Conservation (phyloP, 331 rosid genomes). For the Spiraea crenata region DNA sequence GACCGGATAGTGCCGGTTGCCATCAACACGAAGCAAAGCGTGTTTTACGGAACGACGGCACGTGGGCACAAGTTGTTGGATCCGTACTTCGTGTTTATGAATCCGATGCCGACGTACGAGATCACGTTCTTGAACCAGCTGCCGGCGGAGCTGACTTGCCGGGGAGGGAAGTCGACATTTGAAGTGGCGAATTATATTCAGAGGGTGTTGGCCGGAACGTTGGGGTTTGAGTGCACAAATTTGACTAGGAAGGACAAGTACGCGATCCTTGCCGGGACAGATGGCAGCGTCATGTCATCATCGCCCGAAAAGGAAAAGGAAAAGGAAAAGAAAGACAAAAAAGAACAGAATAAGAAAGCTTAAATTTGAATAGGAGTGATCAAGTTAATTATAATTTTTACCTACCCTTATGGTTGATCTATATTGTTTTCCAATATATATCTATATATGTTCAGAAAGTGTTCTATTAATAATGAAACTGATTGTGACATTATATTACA, state of each 20-base stretch:
- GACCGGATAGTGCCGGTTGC: conserved; percentile 93
- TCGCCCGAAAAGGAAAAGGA: conserved; percentile 47
- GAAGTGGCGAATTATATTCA: conserved; percentile 93
- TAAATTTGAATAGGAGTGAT: neutral
- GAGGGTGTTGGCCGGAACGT: conserved; percentile 73
- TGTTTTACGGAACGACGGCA: conserved; percentile 77
- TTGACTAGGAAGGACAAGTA: conserved; percentile 90
- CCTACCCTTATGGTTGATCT: neutral
- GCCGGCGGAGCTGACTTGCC: conserved; percentile 67
- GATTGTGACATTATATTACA: neutral
- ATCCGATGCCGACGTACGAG: conserved; percentile 78
- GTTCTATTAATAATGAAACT: conserved; percentile 13
- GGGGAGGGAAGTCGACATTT: conserved; percentile 65
- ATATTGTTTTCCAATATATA: neutral
- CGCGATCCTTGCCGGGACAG: conserved; percentile 80
- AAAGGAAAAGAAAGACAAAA: conserved; percentile 24
- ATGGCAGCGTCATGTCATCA: conserved; percentile 52
- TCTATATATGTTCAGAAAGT: neutral
- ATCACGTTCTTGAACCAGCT: conserved; percentile 78
- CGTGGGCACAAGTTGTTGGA: conserved; percentile 71
- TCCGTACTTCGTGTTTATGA: conserved; percentile 92
- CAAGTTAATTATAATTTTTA: conserved; percentile 1
- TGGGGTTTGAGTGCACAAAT: conserved; percentile 88
- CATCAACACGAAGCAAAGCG: conserved; percentile 76
- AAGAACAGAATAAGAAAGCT: neutral